Evolutionary conservation across 306 rosid genomes (phyloP).

Genomic region (Cicer arietinum): DNA sequence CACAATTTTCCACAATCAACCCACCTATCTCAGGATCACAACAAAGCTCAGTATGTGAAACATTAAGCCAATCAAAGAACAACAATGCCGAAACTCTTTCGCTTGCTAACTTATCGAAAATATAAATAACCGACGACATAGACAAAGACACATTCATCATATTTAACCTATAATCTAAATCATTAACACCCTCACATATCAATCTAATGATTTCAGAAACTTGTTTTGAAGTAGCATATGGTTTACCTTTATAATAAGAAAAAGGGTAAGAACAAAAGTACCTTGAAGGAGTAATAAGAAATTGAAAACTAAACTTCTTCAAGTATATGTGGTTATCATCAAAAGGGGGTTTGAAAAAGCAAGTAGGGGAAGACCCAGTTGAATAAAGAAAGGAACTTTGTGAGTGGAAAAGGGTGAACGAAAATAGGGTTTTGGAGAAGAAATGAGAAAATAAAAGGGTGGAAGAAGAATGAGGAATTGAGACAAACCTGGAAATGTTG

Average conservation of each 20-base stretch:
- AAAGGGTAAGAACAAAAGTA: constrained; percentile 43
- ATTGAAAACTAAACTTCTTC: not conserved
- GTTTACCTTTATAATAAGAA: constrained; percentile 39
- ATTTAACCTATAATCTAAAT: constrained; percentile 58
- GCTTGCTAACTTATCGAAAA: constrained; percentile 52
- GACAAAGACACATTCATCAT: constrained; percentile 55
- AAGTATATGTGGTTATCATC: no score
- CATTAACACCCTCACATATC: constrained; percentile 52
- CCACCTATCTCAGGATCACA: constrained; percentile 53
- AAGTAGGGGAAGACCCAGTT: constrained; percentile 41
- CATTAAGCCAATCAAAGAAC: constrained; percentile 66
- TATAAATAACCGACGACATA: constrained; percentile 33
- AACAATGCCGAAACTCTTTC: constrained; percentile 58
- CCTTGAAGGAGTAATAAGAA: constrained; percentile 8
- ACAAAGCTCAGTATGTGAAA: constrained; percentile 44
- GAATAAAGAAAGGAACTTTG: constrained; percentile 28
- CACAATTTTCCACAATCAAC: constrained; percentile 69
- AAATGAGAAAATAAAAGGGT: constrained; percentile 31
- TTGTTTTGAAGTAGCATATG: constrained; percentile 42
- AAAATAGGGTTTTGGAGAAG: constrained; percentile 38
- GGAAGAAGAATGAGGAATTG: constrained; percentile 40
- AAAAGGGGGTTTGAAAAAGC: constrained; percentile 21
- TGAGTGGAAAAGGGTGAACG: constrained; percentile 36
- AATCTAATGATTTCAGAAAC: constrained; percentile 55
- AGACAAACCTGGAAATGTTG: constrained; percentile 54